These are phyloP conservation scores for Wickerhamiella azymoides DNA, from an alignment of 805 yeast species.

Conservation along the genomic window DNA sequence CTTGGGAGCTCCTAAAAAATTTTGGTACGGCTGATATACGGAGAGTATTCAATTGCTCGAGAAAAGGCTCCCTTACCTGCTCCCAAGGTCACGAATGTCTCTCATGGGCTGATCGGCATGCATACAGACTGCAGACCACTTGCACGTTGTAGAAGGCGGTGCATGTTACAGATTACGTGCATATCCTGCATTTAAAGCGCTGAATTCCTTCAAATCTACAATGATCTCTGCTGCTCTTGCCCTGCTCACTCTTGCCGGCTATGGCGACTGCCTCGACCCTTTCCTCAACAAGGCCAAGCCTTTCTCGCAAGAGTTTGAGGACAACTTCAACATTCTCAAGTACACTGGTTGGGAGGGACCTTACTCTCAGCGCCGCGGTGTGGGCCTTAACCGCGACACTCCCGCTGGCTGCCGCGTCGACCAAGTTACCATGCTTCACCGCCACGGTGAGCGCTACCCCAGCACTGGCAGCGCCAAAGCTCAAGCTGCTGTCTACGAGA, in stretches of 20 bases:
- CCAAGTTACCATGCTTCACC: slow-evolving; percentile 38
- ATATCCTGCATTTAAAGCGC: too few species aligned
- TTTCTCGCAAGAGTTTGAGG: slow-evolving; percentile 21
- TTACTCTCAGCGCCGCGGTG: slow-evolving; percentile 34
- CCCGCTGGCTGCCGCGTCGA: slow-evolving; percentile 39
- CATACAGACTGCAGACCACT: background rate
- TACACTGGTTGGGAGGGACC: slow-evolving; percentile 44
- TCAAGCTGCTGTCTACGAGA: slow-evolving; percentile 11
- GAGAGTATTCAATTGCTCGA: too few species aligned
- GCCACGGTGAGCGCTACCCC: slow-evolving; percentile 52
- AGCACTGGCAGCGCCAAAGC: slow-evolving; percentile 14
- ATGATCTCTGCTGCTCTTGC: slow-evolving; percentile 7
- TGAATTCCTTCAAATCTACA: too few species aligned
- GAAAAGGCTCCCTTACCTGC: too few species aligned
- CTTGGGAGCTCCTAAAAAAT: too few species aligned
- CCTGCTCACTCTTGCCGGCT: slow-evolving; percentile 4
- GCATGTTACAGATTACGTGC: background rate
- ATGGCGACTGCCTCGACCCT: slow-evolving; percentile 4
- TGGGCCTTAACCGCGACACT: slow-evolving; percentile 38
- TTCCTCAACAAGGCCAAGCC: slow-evolving; percentile 12
- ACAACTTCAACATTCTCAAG: slow-evolving; percentile 35
- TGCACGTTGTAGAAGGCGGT: background rate
- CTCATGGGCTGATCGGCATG: background rate
- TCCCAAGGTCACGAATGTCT: too few species aligned
- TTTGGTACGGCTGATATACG: too few species aligned